Evolutionary conservation across 257 asterid species (phyloP).

Genomic region (Hygrophila difformis): DNA sequence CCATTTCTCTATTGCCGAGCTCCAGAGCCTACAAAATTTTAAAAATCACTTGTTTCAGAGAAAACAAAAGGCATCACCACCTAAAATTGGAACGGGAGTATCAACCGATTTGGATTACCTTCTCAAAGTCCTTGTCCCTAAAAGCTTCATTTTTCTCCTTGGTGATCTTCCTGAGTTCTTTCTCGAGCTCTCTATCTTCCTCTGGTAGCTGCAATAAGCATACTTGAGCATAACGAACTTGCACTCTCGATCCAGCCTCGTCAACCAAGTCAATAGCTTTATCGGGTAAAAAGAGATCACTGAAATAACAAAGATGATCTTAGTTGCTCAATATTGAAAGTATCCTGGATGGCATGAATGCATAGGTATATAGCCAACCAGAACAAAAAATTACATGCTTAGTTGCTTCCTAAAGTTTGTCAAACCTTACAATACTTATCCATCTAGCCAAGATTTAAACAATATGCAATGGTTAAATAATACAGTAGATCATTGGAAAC

Average conservation of each 20-base stretch:
- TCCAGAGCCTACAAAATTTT: constrained; percentile 67
- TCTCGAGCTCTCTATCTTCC: constrained; percentile 97
- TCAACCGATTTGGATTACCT: constrained; percentile 35
- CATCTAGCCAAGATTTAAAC: no score
- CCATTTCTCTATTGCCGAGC: constrained; percentile 93
- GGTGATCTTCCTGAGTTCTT: constrained; percentile 90
- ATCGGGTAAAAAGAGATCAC: constrained; percentile 97
- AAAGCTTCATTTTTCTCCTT: constrained; percentile 97
- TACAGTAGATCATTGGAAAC: no score
- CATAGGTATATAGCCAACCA: neutral
- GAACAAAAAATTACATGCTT: neutral
- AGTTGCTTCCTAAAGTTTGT: no score
- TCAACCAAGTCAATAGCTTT: constrained; percentile 97
- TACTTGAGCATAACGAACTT: constrained; percentile 98
- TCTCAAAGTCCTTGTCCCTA: constrained; percentile 88
- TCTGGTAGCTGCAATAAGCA: constrained; percentile 91
- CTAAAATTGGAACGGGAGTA: constrained; percentile 5
- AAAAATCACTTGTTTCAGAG: neutral
- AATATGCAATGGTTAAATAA: no score
- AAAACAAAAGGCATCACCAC: neutral
- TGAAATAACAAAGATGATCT: constrained; percentile 26
- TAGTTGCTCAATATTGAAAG: no score
- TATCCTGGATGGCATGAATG: neutral
- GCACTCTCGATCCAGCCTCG: constrained; percentile 98
- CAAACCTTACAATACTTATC: no score